Conservation (phyloP, 805 yeast genomes). For the Lipomyces mesembrius region DNA sequence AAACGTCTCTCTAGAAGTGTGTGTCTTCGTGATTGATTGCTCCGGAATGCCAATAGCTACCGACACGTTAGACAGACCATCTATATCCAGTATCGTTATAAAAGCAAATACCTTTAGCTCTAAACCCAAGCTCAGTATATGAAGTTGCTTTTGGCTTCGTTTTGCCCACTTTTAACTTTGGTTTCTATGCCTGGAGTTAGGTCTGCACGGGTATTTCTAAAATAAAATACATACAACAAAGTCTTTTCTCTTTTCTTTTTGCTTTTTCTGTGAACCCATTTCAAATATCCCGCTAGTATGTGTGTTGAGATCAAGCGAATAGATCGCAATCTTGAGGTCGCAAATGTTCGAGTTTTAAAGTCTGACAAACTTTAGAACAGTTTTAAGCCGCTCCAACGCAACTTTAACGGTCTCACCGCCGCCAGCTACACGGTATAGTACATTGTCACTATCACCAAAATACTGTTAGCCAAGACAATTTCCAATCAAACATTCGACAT, state of each 20-base stretch:
- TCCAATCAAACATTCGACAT: neutral
- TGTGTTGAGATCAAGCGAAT: neutral
- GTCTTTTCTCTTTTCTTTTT: conserved; percentile 70
- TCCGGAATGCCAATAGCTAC: conserved; percentile 49
- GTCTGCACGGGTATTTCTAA: conserved; percentile 6
- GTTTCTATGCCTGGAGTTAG: conserved; percentile 49
- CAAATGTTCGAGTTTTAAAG: neutral
- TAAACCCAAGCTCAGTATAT: conserved; percentile 84
- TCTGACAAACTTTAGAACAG: no score
- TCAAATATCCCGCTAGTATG: neutral
- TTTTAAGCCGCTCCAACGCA: neutral
- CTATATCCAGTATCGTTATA: neutral
- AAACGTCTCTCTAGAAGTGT: conserved; percentile 37
- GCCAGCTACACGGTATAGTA: neutral
- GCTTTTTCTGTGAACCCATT: conserved; percentile 51
- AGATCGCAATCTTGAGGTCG: neutral
- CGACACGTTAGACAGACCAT: conserved; percentile 23
- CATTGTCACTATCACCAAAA: neutral
- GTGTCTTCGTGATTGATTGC: conserved; percentile 45
- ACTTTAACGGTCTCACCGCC: neutral
- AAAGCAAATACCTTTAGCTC: conserved; percentile 54
- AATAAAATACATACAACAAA: conserved; percentile 51
- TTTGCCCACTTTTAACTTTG: conserved; percentile 88
- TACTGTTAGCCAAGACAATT: neutral
- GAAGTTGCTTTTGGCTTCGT: conserved; percentile 70